phyloP scores from a whole-genome alignment of 2,329 filamentous ascomycete genomes.

The Laburnicola sp. region DNA sequence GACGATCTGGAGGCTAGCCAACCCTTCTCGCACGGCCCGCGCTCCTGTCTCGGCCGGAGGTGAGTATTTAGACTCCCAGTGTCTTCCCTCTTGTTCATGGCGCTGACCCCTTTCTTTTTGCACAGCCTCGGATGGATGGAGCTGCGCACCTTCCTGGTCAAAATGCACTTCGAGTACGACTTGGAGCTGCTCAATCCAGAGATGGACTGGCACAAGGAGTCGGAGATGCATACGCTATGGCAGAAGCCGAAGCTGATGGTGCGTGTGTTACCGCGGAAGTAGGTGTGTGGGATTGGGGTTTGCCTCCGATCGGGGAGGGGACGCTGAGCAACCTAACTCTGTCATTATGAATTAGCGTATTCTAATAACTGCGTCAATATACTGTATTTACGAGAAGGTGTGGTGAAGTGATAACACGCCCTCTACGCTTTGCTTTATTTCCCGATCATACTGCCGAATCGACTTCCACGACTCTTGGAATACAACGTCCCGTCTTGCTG shows the following conservation, averaged over 20 bases:
- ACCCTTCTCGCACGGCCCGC: constrained; percentile 22
- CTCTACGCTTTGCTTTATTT: too few relatives aligned
- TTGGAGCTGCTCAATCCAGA: constrained; percentile 28
- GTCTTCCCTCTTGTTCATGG: too few relatives aligned
- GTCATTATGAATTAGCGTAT: neutral
- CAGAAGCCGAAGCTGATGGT: constrained; percentile 5
- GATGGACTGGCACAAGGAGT: constrained; percentile 8
- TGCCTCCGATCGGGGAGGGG: too few relatives aligned
- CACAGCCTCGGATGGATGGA: constrained; percentile 31
- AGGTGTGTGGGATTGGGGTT: too few relatives aligned
- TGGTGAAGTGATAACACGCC: too few relatives aligned
- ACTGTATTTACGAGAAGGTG: too few relatives aligned
- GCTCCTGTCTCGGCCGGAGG: constrained; percentile 26
- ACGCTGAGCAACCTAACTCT: too few relatives aligned
- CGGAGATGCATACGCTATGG: constrained; percentile 9
- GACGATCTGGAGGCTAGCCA: constrained; percentile 19
- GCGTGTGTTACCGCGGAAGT: too few relatives aligned
- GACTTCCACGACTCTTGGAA: too few relatives aligned
- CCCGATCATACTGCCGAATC: too few relatives aligned
- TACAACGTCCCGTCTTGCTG: too few relatives aligned
- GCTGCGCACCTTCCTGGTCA: constrained; percentile 40
- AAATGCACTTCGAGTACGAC: constrained; percentile 45
- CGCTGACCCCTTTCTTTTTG: neutral
- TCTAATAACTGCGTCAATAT: too few relatives aligned
- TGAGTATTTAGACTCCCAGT: neutral